Conservation (phyloP, 2,329 filamentous ascomycete species). For the Alternaria consortialis region DNA sequence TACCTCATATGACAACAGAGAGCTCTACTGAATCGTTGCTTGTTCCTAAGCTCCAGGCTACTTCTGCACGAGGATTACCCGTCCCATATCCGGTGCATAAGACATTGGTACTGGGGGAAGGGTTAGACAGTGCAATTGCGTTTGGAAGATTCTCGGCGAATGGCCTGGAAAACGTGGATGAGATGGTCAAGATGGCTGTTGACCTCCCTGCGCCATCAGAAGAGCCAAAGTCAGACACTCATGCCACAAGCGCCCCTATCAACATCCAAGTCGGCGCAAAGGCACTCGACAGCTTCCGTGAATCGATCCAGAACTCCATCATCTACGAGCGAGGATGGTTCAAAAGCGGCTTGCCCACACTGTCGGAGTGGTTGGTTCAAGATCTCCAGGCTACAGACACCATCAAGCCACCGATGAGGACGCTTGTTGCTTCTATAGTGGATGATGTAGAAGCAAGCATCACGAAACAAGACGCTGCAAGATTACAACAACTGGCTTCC, state of each 20-base stretch:
- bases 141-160: constrained; percentile 54
- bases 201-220: constrained; percentile 60
- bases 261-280: constrained; percentile 70
- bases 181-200: constrained; percentile 65
- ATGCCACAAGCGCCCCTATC: constrained; percentile 55
- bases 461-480: constrained; percentile 58
- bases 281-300: constrained; percentile 72
- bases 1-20: constrained; percentile 39
- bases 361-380: constrained; percentile 70
- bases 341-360: constrained; percentile 71
- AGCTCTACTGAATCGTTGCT: constrained; percentile 71
- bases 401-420: constrained; percentile 72
- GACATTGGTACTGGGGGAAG: constrained; percentile 76
- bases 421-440: constrained; percentile 73
- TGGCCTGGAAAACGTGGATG: constrained; percentile 50
- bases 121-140: constrained; percentile 72
- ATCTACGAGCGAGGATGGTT: constrained; percentile 79
- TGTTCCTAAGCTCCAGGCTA: constrained; percentile 76
- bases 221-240: constrained; percentile 42
- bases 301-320: constrained; percentile 73
- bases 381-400: constrained; percentile 47
- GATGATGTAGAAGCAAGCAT: constrained; percentile 63
- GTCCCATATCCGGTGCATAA: constrained; percentile 86
- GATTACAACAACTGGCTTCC: constrained; percentile 45
- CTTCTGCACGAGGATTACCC: constrained; percentile 69